Evolutionary conservation across 768 basidiomycete genomes (phyloP).

Genomic region (Pleurotus tuber-regium): DNA sequence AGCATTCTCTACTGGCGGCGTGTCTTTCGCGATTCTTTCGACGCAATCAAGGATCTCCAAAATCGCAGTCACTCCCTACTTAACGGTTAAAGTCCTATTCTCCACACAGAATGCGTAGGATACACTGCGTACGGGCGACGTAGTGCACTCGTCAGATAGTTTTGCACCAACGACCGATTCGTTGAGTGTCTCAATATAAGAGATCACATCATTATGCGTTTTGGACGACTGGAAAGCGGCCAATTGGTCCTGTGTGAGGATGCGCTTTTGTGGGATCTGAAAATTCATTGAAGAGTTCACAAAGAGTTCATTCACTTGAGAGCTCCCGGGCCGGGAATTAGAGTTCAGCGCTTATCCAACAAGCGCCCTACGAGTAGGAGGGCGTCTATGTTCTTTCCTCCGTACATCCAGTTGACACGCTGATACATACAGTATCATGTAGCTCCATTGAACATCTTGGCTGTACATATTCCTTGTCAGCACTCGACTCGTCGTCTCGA

Average conservation of each 20-base stretch:
- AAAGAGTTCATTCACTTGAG: slow-evolving; percentile 13
- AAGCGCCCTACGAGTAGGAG: neutral
- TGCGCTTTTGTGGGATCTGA: slow-evolving; percentile 61
- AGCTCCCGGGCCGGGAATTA: neutral
- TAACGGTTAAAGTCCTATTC: too few species aligned
- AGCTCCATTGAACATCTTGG: too few species aligned
- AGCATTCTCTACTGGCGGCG: slow-evolving; percentile 86
- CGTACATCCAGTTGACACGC: too few species aligned
- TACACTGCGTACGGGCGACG: slow-evolving; percentile 63
- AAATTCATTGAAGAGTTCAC: slow-evolving; percentile 23
- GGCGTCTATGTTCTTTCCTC: neutral
- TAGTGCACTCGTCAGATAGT: slow-evolving; percentile 58
- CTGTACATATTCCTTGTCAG: too few species aligned
- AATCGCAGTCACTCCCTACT: slow-evolving; percentile 62
- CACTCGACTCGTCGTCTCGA: too few species aligned
- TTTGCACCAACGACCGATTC: slow-evolving; percentile 72
- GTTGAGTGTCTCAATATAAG: slow-evolving; percentile 76
- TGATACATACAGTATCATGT: too few species aligned
- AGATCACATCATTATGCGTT: slow-evolving; percentile 64
- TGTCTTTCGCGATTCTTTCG: slow-evolving; percentile 60
- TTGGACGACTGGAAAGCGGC: slow-evolving; percentile 75
- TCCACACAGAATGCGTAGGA: too few species aligned
- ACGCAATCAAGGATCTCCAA: slow-evolving; percentile 65
- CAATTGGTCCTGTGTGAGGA: slow-evolving; percentile 77
- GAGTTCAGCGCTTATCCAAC: neutral